Percentiles rank a stretch among this genome's conserved stretches.
Conservation (phyloP, 2,329 filamentous ascomycete species). For the Westerdykella ornata region DNA sequence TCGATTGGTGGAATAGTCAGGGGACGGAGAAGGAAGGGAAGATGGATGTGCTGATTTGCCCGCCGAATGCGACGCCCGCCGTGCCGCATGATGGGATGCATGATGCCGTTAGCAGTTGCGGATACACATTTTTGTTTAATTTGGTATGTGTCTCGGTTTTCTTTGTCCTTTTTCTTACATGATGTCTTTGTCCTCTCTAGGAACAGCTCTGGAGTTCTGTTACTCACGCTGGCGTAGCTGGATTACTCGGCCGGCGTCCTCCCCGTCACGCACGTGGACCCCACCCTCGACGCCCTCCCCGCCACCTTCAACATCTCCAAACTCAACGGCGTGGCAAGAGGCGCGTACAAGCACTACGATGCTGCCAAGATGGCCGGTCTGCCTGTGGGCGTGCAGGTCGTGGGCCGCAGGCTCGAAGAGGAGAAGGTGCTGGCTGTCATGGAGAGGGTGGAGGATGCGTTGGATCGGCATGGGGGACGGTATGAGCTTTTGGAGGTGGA, state of each 20-base stretch:
- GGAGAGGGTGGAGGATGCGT: conserved; percentile 67
- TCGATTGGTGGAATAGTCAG: conserved; percentile 67
- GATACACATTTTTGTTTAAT: conserved; percentile 92
- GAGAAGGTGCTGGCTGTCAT: conserved; percentile 81
- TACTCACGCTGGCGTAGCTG: conserved; percentile 47
- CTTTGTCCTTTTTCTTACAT: not conserved
- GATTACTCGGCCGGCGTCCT: conserved; percentile 81
- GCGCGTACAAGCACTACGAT: conserved; percentile 83
- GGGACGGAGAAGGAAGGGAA: conserved; percentile 47
- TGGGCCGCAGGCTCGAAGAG: conserved; percentile 73
- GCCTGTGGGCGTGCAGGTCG: conserved; percentile 78
- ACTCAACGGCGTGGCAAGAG: conserved; percentile 71
- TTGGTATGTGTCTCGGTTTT: conserved; percentile 49
- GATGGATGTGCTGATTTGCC: conserved; percentile 72
- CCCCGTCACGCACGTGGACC: conserved; percentile 79
- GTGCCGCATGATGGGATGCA: conserved; percentile 82
- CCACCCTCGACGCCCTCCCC: conserved; percentile 59
- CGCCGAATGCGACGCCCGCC: conserved; percentile 85
- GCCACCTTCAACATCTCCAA: conserved; percentile 53
- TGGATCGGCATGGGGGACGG: conserved; percentile 50
- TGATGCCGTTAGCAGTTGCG: conserved; percentile 76
- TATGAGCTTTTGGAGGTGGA: conserved; percentile 47
- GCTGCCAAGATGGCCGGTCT: conserved; percentile 76
- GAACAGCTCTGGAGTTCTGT: not conserved
- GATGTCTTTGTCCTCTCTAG: not conserved